Base-by-base conservation (phyloP, 2,329 filamentous ascomycete species). In the Fonsecaea nubica region DNA sequence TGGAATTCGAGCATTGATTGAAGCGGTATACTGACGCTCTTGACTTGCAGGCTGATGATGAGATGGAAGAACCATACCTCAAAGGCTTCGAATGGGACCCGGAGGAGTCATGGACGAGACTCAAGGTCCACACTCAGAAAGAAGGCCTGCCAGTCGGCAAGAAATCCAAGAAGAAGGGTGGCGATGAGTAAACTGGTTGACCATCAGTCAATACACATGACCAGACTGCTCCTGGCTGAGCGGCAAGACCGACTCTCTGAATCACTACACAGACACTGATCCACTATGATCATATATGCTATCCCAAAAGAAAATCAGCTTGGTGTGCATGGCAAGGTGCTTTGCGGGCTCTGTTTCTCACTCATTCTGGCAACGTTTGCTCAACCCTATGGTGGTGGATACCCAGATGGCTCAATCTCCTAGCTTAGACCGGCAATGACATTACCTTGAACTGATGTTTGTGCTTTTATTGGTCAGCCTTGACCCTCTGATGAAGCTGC, bases 81-180 rank as follows among this genome's bases (percentile, higher is more conserved):
- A 90, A 90, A 75, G 94, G 94, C 72, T 97, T 98, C 83, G 93
- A 97, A 85, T 97, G 93, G 93, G 91, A 97, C 81, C 92, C 90
- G 78, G 91, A 96, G 74, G 92, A 96, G 81, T 92, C 89, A 77
- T 97, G 92, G 89, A 94, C 92, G 62, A 87, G 88, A 71, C 86
- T 98, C 76, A 84, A 96, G 75, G 93, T 97, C 70, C 93, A 95
- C 80, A 91, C 94, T 77, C 89, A 90, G 79, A 89, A 89, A 80
- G 86, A 90, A 73, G 87, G 87, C 68, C 85, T 85, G 25, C 81
- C 81, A 58, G 80, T 84, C 67, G 78, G 80, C 71, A 84, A 85
- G 77, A 85, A 85, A 75, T 88, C 88, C 82, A 93, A 93, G 86
- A 87, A 86, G 82, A 83, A 82, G 78, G 77, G 77, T 67, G 78